Evolutionary conservation across 306 rosid species (phyloP), one percentile per base, ranked within the genome.

Genomic region (Trifolium pratense): DNA sequence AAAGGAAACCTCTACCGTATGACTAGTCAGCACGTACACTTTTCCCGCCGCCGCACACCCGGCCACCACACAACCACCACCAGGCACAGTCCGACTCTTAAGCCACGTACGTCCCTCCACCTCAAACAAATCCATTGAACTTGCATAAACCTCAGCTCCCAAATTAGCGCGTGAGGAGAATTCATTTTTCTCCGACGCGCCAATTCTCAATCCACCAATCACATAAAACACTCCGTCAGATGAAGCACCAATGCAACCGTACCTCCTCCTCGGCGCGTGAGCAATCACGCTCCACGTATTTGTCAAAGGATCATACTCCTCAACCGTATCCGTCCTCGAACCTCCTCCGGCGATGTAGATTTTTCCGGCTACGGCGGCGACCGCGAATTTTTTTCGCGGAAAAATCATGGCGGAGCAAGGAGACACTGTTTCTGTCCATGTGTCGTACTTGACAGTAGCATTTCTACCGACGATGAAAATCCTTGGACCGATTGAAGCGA

Each of bases 61-160:
- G 5, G 90, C 97, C 80, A 91, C 93, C 20, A 87, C 87, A 29
- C 97, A 91, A 1, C 97, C 97, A 0, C 93, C 92, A 0, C 88
- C 87, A 0, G 97, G 93, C 0, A 91, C 89, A 0, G 82, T 63
- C 6, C 89, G 79, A 70, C 97, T 88, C 48, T 86, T 75, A 16
- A 88, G 78, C 97, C 97, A 91, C 55, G 3, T 45, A 42, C 86
- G 80, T 14, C 84, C 66, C 64, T 80, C 93, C 74, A 85, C 90
- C 17, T 88, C 90, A 65, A 75, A 91, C 87, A 91, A 80, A 26
- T 91, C 97, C 93, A 91, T 88, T 1, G 97, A 87, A 52, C 93
- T 84, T 1, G 93, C 93, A 23, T 91, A 91, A 0, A 83, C 81
- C 68, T 79, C 92, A 4, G 81, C 59, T 0, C 89, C 86, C 0